A percentile compares a stretch with the other conserved stretches of the same genome.
phyloP scores from a whole-genome alignment of 495 filamentous ascomycete genomes.

The Tuber indicum region DNA sequence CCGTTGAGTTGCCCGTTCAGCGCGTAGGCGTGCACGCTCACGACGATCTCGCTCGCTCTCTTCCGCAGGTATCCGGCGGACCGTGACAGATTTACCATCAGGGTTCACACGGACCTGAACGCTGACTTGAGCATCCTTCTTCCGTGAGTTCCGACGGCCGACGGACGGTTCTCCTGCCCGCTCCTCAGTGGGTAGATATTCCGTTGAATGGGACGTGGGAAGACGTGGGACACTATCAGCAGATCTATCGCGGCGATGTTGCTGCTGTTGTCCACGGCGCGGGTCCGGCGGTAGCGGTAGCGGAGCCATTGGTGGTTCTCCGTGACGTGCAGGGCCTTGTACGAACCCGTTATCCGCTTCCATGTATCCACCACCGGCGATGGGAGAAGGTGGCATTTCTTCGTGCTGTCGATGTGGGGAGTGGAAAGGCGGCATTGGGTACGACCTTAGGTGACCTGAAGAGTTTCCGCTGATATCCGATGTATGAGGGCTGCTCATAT shows the following conservation, averaged over 20 bases:
- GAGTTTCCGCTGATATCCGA: conserved; percentile 32
- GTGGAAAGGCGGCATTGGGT: conserved; percentile 13
- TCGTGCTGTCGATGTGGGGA: conserved; percentile 22
- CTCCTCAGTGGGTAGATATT: conserved; percentile 30
- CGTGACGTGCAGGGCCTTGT: conserved; percentile 22
- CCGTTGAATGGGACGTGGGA: conserved; percentile 32
- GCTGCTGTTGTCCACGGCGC: conserved; percentile 15
- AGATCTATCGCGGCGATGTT: conserved; percentile 36
- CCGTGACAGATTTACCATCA: conserved; percentile 40
- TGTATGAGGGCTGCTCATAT: neutral
- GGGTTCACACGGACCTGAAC: conserved; percentile 41
- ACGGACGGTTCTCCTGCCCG: conserved; percentile 29
- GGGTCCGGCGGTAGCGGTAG: conserved; percentile 37
- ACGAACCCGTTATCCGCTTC: conserved; percentile 40
- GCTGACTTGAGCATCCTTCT: conserved; percentile 35
- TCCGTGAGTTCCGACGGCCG: conserved; percentile 26
- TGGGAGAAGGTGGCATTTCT: conserved; percentile 37
- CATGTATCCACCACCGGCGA: conserved; percentile 36
- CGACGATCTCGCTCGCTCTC: conserved; percentile 38
- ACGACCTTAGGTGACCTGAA: conserved; percentile 20
- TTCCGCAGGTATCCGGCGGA: conserved; percentile 37
- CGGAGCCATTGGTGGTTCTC: conserved; percentile 33
- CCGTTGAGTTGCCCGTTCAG: conserved; percentile 32
- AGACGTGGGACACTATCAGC: conserved; percentile 30
- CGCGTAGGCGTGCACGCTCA: conserved; percentile 31